Evolutionary conservation across 2,329 filamentous ascomycete genomes (phyloP).

Genomic region (Colletotrichum endophyticum): DNA sequence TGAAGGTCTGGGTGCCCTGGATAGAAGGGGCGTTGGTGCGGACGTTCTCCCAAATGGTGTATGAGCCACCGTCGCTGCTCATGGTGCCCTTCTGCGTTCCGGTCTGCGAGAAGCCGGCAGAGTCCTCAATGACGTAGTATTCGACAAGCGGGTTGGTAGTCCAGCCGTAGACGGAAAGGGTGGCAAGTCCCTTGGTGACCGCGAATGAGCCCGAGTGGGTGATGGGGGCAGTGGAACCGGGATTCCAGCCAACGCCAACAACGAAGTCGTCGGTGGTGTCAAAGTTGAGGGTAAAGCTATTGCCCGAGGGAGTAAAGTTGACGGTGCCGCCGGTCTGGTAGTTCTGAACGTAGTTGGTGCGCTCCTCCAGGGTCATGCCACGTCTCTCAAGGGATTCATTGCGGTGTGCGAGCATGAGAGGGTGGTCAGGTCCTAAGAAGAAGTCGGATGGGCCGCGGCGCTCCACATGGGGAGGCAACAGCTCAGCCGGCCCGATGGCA

Average conservation of each 20-base stretch:
- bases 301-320: constrained; percentile 13
- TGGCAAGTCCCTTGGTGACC: neutral
- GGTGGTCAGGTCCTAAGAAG: neutral
- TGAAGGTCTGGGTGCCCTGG: constrained; percentile 51
- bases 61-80: constrained; percentile 34
- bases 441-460: neutral
- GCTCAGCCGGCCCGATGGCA: neutral
- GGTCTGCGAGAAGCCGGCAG: constrained; percentile 23
- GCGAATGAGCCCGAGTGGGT: neutral
- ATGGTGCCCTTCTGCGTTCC: constrained; percentile 32
- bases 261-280: constrained; percentile 22
- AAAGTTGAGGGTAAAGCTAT: constrained; percentile 20
- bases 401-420: neutral
- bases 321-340: constrained; percentile 22
- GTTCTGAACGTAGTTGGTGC: constrained; percentile 23
- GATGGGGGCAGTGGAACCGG: neutral
- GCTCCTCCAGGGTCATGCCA: neutral
- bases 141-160: constrained; percentile 58
- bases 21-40: constrained; percentile 50
- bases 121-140: constrained; percentile 60
- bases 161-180: constrained; percentile 57
- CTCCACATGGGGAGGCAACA: neutral
- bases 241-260: constrained; percentile 20
- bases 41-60: constrained; percentile 38
- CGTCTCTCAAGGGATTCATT: neutral